Percentiles rank a stretch among this genome's conserved stretches.
These are phyloP conservation scores for Diplosphaera chodatii DNA, from an alignment of 139 green algal species.

Conservation along the genomic window DNA sequence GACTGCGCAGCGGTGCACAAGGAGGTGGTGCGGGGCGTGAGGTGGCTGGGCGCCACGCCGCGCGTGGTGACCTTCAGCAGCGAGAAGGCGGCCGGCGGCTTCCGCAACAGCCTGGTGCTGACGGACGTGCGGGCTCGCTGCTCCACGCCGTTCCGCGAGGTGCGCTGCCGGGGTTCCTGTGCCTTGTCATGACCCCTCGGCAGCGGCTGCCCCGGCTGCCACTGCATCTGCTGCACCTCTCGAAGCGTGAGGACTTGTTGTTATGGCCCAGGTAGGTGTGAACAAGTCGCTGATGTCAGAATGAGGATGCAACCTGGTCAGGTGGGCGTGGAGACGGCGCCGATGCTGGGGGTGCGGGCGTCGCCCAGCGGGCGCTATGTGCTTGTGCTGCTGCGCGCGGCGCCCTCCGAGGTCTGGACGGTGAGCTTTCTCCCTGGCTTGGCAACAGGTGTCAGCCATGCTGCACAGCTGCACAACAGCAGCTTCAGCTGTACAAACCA, in stretches of 20 bases:
- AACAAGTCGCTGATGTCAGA: too few species aligned
- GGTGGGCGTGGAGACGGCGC: conserved; percentile 30
- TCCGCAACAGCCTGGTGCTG: conserved; percentile 53
- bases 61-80: conserved; percentile 55
- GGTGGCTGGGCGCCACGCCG: conserved; percentile 64
- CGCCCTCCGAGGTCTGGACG: conserved; percentile 73
- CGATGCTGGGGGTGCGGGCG: conserved; percentile 58
- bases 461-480: too few species aligned
- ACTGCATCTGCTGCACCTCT: too few species aligned
- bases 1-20: conserved; percentile 35
- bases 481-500: too few species aligned
- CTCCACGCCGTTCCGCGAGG: not conserved
- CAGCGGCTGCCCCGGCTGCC: too few species aligned
- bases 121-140: conserved; percentile 44
- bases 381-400: conserved; percentile 45
- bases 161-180: too few species aligned
- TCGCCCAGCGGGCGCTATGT: conserved; percentile 59
- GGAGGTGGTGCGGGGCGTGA: conserved; percentile 39
- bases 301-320: too few species aligned
- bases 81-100: conserved; percentile 37
- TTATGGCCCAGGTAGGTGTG: too few species aligned
- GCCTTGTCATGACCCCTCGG: too few species aligned
- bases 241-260: too few species aligned
- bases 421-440: too few species aligned
- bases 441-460: too few species aligned